Base-by-base conservation (phyloP, 2,329 filamentous ascomycete species). In the Hortaea werneckii region DNA sequence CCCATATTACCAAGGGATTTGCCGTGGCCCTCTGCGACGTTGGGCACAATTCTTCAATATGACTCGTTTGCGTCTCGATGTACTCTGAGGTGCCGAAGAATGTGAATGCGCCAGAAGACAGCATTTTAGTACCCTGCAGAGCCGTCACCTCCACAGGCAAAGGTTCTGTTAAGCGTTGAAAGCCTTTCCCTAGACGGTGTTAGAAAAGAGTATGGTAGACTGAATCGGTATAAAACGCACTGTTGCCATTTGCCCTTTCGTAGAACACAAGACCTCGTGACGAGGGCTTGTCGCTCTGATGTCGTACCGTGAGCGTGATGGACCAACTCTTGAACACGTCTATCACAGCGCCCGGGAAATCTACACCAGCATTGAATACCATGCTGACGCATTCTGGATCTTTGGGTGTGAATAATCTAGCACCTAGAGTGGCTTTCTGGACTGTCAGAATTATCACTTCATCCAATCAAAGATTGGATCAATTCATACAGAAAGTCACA, bases 221-320 rank as follows among this genome's bases (percentile, higher is more conserved):
- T 30, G n/a, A 8, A 39, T 20, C 9, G 12, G 10, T 11, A 7
- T 28, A 6, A n/a, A 10, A 49, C 47, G 5, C 49, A 50, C 52
- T 45, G 29, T 50, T 53, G 11, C 44, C 45, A 39, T 52, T 42
- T 2, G 44, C 28, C n/a, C 51, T 47, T 6, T 43, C 47, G 39
- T 60, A 60, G 27, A 53, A 46, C 7, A 59, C 49, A 5, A 56
- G 38, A 4, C 58, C 58, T 48, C 58, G 39, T 4, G 58, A 42
- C 4, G 54, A 50, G 10, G 53, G 54, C 4, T 42, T n/a, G 9
- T 48, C 40, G 26, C 39, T 35, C n/a, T 41, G 27, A 20, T 41
- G 42, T 11, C 54, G 37, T 13, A 57, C 42, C 10, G 35, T 45
- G 13, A 58, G 48, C 28, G 46, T 41, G n/a, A 57, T 42, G 5